Conservation (phyloP, 352 stramenopile species). For the Pythium folliculosum region DNA sequence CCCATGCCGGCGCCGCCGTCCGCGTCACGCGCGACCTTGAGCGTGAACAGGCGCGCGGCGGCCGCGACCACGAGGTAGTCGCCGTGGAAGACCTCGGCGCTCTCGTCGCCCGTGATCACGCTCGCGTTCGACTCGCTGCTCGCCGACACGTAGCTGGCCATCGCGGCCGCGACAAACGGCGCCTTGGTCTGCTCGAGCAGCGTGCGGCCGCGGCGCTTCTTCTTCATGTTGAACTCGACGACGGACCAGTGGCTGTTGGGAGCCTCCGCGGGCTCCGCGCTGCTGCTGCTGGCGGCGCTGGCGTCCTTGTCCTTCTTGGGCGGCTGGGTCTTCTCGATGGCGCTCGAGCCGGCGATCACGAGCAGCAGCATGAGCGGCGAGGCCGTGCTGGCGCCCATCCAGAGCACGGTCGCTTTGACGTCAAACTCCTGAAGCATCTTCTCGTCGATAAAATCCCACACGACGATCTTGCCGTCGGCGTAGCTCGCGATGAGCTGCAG, state of each 20-base stretch:
- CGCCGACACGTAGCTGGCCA: conserved; percentile 54
- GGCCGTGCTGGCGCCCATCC: conserved; percentile 64
- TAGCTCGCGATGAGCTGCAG: conserved; percentile 73
- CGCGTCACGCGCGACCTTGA: conserved; percentile 41
- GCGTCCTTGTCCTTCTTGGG: conserved; percentile 15
- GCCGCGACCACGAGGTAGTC: conserved; percentile 59
- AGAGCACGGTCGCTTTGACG: conserved; percentile 50
- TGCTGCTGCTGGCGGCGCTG: neutral
- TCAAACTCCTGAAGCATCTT: conserved; percentile 61
- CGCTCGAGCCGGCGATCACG: conserved; percentile 37
- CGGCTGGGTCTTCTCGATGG: conserved; percentile 13
- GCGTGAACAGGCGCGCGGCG: conserved; percentile 38
- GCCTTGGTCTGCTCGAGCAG: conserved; percentile 51
- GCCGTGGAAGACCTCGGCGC: conserved; percentile 26
- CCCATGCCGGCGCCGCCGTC: conserved; percentile 32
- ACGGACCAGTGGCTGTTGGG: conserved; percentile 47
- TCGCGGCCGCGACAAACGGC: conserved; percentile 47
- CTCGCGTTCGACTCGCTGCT: neutral
- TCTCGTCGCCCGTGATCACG: conserved; percentile 5
- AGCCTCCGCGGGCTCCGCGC: neutral
- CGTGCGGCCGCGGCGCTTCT: conserved; percentile 47
- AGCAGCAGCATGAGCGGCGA: conserved; percentile 67
- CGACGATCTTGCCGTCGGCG: conserved; percentile 57
- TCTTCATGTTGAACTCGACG: conserved; percentile 76
- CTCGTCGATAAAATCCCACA: conserved; percentile 82